Evolutionary conservation across 495 filamentous ascomycete species (phyloP).

Genomic region (Lepidopterella palustris): DNA sequence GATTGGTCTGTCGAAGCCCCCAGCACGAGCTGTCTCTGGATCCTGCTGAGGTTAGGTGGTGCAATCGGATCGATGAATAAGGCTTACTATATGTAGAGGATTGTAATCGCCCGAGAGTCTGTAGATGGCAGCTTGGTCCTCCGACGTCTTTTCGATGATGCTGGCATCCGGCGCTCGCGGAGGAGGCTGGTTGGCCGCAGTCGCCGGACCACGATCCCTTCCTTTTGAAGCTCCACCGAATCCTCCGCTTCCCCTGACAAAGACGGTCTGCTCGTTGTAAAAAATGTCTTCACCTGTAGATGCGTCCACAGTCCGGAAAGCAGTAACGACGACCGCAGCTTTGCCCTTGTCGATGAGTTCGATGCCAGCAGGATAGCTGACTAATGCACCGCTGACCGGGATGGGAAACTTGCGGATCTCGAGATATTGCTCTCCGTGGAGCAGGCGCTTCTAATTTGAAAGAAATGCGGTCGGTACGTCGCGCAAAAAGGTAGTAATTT

Average conservation of each 20-base stretch:
- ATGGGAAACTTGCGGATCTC: conserved; percentile 92
- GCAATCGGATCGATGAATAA: too few species aligned
- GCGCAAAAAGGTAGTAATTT: too few species aligned
- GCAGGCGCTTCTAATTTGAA: too few species aligned
- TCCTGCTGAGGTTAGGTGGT: too few species aligned
- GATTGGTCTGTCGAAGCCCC: conserved; percentile 92
- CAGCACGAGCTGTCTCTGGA: conserved; percentile 86
- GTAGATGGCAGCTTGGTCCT: conserved; percentile 95
- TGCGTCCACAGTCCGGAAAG: conserved; percentile 72
- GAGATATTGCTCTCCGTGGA: conserved; percentile 98
- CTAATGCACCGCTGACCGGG: conserved; percentile 72
- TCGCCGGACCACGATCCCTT: conserved; percentile 68
- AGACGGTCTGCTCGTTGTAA: conserved; percentile 90
- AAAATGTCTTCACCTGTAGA: conserved; percentile 80
- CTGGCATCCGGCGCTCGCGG: conserved; percentile 70
- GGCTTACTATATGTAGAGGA: conserved; percentile 91
- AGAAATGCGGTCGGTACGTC: too few species aligned
- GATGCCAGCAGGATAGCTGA: conserved; percentile 78
- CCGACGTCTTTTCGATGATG: conserved; percentile 80
- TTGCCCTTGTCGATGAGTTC: conserved; percentile 95
- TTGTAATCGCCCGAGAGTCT: conserved; percentile 88
- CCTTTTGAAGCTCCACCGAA: conserved; percentile 84
- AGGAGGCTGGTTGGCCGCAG: conserved; percentile 70
- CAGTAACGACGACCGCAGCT: conserved; percentile 76
- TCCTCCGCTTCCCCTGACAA: conserved; percentile 86